Evolutionary conservation across 2,329 filamentous ascomycete genomes (phyloP).

Genomic region (Sporothrix curviconia): DNA sequence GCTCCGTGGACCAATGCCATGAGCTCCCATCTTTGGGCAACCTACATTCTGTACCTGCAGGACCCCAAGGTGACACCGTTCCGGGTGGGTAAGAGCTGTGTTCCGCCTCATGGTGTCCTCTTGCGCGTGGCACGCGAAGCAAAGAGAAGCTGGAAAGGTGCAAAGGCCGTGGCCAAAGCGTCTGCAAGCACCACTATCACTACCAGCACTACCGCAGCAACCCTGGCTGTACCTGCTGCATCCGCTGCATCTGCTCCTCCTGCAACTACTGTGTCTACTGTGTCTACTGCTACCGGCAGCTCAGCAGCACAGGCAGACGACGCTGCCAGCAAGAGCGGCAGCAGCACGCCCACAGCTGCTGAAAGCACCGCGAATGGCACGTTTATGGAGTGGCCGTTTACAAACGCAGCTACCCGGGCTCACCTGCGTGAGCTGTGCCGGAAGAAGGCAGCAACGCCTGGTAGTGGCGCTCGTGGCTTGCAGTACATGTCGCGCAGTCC

Average conservation of each 20-base stretch:
- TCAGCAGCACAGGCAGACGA: constrained; percentile 15
- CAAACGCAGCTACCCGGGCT: constrained; percentile 53
- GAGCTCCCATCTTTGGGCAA: constrained; percentile 60
- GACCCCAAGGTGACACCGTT: constrained; percentile 63
- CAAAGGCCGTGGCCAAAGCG: constrained; percentile 34
- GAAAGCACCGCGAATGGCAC: constrained; percentile 33
- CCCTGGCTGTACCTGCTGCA: neutral
- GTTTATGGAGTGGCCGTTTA: constrained; percentile 59
- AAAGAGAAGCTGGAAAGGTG: constrained; percentile 60
- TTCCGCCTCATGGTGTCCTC: constrained; percentile 60
- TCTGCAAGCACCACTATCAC: neutral
- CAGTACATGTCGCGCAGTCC: constrained; percentile 47
- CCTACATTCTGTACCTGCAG: constrained; percentile 57
- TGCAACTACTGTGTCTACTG: neutral
- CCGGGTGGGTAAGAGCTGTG: constrained; percentile 54
- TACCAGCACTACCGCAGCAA: neutral
- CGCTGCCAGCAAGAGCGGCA: constrained; percentile 40
- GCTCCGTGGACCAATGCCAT: constrained; percentile 59
- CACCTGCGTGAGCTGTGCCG: constrained; percentile 59
- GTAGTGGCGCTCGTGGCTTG: constrained; percentile 35
- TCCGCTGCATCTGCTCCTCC: neutral
- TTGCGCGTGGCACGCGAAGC: constrained; percentile 59
- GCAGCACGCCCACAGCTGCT: constrained; percentile 46
- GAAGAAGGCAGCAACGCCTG: constrained; percentile 40
- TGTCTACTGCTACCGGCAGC: neutral